Evolutionary conservation across 495 filamentous ascomycete genomes (phyloP).

Genomic region (Aspergillus heteromorphus): DNA sequence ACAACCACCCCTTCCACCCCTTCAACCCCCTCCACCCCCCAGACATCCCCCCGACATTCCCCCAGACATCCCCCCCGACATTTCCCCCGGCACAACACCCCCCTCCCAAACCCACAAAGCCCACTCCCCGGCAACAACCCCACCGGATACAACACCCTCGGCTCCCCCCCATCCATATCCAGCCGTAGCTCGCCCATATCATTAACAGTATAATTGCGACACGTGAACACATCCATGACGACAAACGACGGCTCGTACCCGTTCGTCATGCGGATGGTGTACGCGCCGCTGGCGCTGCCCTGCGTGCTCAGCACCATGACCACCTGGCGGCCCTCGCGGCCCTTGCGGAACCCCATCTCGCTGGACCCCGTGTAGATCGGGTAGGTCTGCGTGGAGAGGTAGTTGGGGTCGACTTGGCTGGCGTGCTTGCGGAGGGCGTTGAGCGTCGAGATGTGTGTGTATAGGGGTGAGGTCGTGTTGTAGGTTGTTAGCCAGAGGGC

Average conservation of each 20-base stretch:
- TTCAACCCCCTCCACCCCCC: background rate
- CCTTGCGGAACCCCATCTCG: slow-evolving; percentile 61
- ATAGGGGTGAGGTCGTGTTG: slow-evolving; percentile 52
- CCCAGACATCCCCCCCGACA: background rate
- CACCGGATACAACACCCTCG: slow-evolving; percentile 41
- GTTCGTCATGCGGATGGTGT: slow-evolving; percentile 38
- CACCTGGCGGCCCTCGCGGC: slow-evolving; percentile 46
- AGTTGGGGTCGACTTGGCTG: slow-evolving; percentile 39
- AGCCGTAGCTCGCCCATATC: slow-evolving; percentile 40
- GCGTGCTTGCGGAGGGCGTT: slow-evolving; percentile 59
- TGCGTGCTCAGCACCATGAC: slow-evolving; percentile 56
- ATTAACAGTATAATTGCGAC: slow-evolving; percentile 38
- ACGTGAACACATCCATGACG: slow-evolving; percentile 48
- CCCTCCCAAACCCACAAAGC: slow-evolving; percentile 26
- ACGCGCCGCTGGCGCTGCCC: slow-evolving; percentile 38
- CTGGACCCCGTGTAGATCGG: slow-evolving; percentile 49
- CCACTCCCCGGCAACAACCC: slow-evolving; percentile 30
- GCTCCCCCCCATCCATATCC: slow-evolving; percentile 43
- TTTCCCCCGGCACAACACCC: slow-evolving; percentile 12
- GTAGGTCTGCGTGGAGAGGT: slow-evolving; percentile 44
- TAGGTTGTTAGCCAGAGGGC: slow-evolving; percentile 68
- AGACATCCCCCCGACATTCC: background rate
- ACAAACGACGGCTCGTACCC: slow-evolving; percentile 29
- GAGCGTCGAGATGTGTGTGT: slow-evolving; percentile 50
- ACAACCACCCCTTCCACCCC: background rate